Evolutionary conservation across 352 stramenopile species (phyloP).

Genomic region (Saprolegnia diclina): DNA sequence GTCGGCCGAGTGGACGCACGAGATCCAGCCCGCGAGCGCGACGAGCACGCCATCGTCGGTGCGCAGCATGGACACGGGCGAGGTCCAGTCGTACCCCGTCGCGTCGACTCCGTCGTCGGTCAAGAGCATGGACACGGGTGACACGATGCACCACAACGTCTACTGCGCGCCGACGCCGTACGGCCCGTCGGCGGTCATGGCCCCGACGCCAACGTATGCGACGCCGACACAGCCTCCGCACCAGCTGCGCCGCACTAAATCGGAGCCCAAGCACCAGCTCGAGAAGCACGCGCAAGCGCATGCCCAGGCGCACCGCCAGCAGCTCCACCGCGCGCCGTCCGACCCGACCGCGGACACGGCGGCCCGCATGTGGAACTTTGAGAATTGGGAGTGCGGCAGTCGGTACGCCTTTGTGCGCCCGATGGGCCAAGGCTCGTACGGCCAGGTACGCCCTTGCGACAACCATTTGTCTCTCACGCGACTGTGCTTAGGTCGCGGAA

Average conservation of each 20-base stretch:
- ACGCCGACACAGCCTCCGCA: neutral
- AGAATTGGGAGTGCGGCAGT: constrained; percentile 16
- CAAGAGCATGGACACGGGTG: neutral
- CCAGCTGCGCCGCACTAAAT: neutral
- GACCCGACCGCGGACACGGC: neutral
- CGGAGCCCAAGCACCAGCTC: neutral
- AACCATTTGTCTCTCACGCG: neutral
- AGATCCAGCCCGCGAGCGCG: constrained; percentile 18
- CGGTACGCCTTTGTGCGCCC: constrained; percentile 22
- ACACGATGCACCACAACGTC: neutral
- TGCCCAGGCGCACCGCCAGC: neutral
- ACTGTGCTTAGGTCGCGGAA: constrained; percentile 33
- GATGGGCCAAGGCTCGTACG: constrained; percentile 24
- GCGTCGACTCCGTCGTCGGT: neutral
- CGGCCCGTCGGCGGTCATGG: constrained; percentile 19
- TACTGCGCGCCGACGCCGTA: constrained; percentile 21
- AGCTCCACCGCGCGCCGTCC: neutral
- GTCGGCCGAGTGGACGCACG: constrained; percentile 11
- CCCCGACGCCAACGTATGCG: constrained; percentile 6
- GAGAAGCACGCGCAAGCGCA: neutral
- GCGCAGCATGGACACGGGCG: neutral
- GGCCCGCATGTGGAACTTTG: constrained; percentile 22
- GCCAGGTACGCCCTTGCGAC: constrained; percentile 12
- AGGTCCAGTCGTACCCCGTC: neutral
- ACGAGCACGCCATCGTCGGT: constrained; percentile 17